phyloP scores from a whole-genome alignment of 768 basidiomycete species.

The Tricholoma bakamatsutake region DNA sequence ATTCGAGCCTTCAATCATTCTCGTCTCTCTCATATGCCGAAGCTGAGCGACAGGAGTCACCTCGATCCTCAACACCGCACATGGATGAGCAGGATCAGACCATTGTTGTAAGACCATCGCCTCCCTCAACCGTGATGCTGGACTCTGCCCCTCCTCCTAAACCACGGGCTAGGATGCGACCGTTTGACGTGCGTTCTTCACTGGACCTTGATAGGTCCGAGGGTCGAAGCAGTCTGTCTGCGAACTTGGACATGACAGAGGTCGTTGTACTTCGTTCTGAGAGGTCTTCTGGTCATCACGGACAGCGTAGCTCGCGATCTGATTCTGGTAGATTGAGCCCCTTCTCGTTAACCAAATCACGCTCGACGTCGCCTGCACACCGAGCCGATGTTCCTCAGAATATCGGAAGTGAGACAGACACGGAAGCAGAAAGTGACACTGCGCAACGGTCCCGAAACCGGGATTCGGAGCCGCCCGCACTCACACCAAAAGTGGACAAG shows the following conservation, averaged over 20 bases:
- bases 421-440: constrained; percentile 50
- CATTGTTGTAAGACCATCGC: constrained; percentile 31
- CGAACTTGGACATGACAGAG: constrained; percentile 22
- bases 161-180: constrained; percentile 10
- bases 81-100: constrained; percentile 36
- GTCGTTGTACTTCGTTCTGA: constrained; percentile 16
- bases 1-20: constrained; percentile 18
- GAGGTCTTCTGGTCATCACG: constrained; percentile 20
- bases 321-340: constrained; percentile 23
- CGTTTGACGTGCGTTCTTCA: constrained; percentile 6
- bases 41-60: constrained; percentile 4
- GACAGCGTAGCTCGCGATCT: constrained; percentile 19
- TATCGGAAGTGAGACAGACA: constrained; percentile 72
- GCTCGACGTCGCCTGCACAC: constrained; percentile 56
- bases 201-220: constrained; percentile 11
- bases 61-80: constrained; percentile 31
- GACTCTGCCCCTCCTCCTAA: constrained; percentile 20
- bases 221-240: constrained; percentile 16
- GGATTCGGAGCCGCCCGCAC: constrained; percentile 30
- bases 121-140: constrained; percentile 15
- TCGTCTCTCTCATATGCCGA: constrained; percentile 15
- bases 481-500: constrained; percentile 38
- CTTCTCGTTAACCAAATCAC: constrained; percentile 31
- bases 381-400: constrained; percentile 65
- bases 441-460: constrained; percentile 14